Evolutionary conservation across 2,329 filamentous ascomycete genomes (phyloP).

Genomic region (Colletotrichum euphorbiae): DNA sequence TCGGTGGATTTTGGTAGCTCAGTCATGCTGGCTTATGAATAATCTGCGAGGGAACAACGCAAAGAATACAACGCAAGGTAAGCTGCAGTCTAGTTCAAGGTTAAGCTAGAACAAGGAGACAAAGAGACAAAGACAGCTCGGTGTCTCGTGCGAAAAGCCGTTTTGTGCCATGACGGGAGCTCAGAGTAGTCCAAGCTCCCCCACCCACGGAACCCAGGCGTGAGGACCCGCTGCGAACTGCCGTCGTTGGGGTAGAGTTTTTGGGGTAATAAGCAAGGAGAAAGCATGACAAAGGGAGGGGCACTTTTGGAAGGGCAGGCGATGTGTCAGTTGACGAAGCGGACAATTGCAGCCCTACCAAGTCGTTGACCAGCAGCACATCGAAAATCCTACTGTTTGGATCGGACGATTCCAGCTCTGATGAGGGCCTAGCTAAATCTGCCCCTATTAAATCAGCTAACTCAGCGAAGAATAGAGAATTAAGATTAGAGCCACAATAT

Average conservation of each 20-base stretch:
- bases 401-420: too few species aligned
- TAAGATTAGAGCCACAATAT: too few species aligned
- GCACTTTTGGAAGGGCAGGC: too few species aligned
- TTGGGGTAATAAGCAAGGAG: conserved; percentile 37
- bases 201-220: not conserved
- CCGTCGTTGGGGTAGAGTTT: conserved; percentile 20
- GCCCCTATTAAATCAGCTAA: too few species aligned
- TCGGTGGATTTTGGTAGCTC: conserved; percentile 25
- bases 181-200: not conserved
- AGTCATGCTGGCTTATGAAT: conserved; percentile 8
- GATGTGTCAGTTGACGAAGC: too few species aligned
- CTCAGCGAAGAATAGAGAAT: too few species aligned
- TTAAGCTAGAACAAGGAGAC: not conserved
- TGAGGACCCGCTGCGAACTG: conserved; percentile 15
- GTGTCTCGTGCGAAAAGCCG: not conserved
- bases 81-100: not conserved
- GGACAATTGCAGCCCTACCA: too few species aligned
- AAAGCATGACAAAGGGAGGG: conserved; percentile 40
- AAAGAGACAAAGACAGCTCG: not conserved
- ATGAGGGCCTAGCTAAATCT: too few species aligned
- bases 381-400: too few species aligned
- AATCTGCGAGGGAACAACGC: not conserved
- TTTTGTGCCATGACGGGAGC: not conserved
- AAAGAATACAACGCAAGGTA: not conserved
- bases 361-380: too few species aligned